Base-by-base conservation (phyloP, 768 basidiomycete genomes). In the Tubosaeta sp. region DNA sequence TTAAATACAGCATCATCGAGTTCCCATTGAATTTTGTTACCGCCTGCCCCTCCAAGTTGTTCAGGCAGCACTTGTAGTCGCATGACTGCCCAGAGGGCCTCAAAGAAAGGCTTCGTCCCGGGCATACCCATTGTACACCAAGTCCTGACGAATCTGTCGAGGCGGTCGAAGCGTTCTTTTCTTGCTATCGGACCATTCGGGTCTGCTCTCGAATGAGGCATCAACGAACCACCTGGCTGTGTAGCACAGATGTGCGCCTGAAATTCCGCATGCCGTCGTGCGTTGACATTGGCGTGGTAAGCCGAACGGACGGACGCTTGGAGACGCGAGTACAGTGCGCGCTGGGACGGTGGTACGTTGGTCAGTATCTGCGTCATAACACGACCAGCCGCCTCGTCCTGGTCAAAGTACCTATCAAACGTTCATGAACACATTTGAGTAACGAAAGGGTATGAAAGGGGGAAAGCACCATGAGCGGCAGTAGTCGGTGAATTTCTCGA, bases 1-100 rank as follows among this genome's bases (percentile, higher is more conserved):
- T 92, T 87, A 73, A 95, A 91, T 14, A 95, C 90, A 17, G 91
- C 91, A 74, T 95, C 93, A 68, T 95, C 93, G 19, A 95, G 74
- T 73, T 93, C 90, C 93, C 93, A 95, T 61, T 88, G 80, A 49
- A 95, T 83, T 60, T 80, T 75, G 60, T 74, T 75, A 31, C 69
- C 67, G 43, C 91, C 93, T 32, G 88, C 88, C 49, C 93, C 92
- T 43, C 93, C 91, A 37, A 91, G 75, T 42, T 80, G 78, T 64
- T 85, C 82, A 45, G 91, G 90, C 42, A 94, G 77, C 39, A 84
- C 82, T 65, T 94, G 91, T 35, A 92, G 72, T 55, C 90, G 80
- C 76, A 95, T 78, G 52, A 87, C 73, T 8, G 85, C 89, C 85
- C 88, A 95, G 44, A 86, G 59, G 41, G 63, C 68, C 46, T 75